Evolutionary conservation across 495 filamentous ascomycete species (phyloP).

Genomic region (Pyronema domesticum): DNA sequence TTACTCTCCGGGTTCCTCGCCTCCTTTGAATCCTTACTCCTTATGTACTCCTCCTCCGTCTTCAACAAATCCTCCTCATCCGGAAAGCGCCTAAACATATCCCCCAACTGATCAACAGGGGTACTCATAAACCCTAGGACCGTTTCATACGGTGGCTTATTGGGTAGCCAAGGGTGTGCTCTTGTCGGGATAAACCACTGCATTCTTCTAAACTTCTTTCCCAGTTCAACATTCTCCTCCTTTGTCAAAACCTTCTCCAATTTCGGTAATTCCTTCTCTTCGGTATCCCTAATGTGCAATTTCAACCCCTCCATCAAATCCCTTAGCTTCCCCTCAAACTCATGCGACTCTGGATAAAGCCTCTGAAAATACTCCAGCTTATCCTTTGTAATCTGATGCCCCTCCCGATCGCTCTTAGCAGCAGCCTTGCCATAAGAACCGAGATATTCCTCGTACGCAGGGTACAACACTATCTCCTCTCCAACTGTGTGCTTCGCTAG

Average conservation of each 20-base stretch:
- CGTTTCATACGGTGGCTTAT: slow-evolving; percentile 35
- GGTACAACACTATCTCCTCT: slow-evolving; percentile 12
- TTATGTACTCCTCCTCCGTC: background rate
- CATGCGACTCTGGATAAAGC: slow-evolving; percentile 29
- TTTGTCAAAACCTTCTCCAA: slow-evolving; percentile 32
- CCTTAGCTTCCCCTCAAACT: slow-evolving; percentile 36
- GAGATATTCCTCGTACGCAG: slow-evolving; percentile 26
- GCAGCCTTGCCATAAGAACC: slow-evolving; percentile 31
- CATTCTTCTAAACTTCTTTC: slow-evolving; percentile 35
- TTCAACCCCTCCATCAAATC: slow-evolving; percentile 34
- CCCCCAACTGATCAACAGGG: slow-evolving; percentile 33
- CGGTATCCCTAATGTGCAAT: slow-evolving; percentile 47
- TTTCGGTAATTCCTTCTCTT: slow-evolving; percentile 36
- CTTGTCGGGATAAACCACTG: slow-evolving; percentile 35
- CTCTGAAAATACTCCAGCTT: slow-evolving; percentile 45
- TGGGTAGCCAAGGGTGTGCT: slow-evolving; percentile 28
- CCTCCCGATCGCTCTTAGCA: slow-evolving; percentile 40
- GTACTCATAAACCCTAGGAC: slow-evolving; percentile 32
- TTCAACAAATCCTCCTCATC: slow-evolving; percentile 9
- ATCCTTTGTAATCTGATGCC: slow-evolving; percentile 51
- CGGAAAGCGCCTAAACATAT: slow-evolving; percentile 35
- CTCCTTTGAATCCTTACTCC: background rate
- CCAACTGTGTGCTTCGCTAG: slow-evolving; percentile 29
- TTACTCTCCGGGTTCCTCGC: no score
- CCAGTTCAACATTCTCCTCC: slow-evolving; percentile 29